These are phyloP conservation scores for Bacidia gigantensis DNA, from an alignment of 495 filamentous ascomycete species.

Conservation along the genomic window DNA sequence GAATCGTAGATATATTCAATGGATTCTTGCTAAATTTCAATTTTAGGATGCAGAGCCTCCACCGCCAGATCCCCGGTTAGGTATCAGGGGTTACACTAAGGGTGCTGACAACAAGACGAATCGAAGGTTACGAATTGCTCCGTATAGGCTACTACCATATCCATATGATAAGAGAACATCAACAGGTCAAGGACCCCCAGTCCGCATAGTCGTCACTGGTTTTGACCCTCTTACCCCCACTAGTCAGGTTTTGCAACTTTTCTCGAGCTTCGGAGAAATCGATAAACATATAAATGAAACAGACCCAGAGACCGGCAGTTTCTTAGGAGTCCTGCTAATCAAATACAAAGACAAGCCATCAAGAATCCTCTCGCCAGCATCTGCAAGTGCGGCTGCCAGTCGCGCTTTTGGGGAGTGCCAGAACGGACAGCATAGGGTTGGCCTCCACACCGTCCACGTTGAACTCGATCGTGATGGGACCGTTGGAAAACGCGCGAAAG, in stretches of 20 bases:
- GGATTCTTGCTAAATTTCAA: constrained; percentile 21
- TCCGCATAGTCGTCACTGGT: constrained; percentile 79
- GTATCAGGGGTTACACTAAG: constrained; percentile 45
- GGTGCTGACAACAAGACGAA: constrained; percentile 52
- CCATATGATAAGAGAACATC: constrained; percentile 66
- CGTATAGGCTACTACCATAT: constrained; percentile 66
- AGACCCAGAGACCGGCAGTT: constrained; percentile 82
- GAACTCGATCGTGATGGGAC: constrained; percentile 79
- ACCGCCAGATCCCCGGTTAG: constrained; percentile 64
- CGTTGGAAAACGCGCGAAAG: constrained; percentile 60
- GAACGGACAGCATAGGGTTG: constrained; percentile 58
- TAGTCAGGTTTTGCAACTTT: constrained; percentile 63
- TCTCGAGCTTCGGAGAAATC: constrained; percentile 79
- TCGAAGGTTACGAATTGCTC: constrained; percentile 55
- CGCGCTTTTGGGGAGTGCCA: constrained; percentile 49
- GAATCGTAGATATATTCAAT: constrained; percentile 2
- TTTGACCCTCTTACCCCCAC: constrained; percentile 81
- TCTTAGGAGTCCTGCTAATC: constrained; percentile 81
- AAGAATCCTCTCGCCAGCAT: constrained; percentile 34
- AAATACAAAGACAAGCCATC: constrained; percentile 63
- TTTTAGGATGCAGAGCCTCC: constrained; percentile 48
- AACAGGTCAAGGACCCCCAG: constrained; percentile 75
- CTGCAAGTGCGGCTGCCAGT: constrained; percentile 65
- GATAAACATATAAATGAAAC: constrained; percentile 79
- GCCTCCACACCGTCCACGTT: constrained; percentile 57